phyloP scores from a whole-genome alignment of 768 basidiomycete genomes.

The Rhodotorula taiwanensis region DNA sequence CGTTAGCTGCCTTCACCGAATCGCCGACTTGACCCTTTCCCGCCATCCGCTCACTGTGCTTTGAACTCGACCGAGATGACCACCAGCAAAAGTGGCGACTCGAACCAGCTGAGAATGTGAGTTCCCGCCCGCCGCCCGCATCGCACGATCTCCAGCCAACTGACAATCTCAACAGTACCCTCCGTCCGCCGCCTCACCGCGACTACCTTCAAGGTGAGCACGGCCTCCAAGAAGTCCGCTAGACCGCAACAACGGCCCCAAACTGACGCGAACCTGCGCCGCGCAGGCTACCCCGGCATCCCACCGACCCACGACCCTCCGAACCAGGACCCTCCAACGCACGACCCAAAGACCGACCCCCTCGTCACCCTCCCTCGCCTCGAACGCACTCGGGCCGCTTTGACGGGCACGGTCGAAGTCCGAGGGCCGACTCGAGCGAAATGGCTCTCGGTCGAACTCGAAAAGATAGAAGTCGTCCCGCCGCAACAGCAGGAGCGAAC shows the following conservation, averaged over 20 bases:
- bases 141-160: too few relatives aligned
- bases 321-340: not conserved
- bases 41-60: too few relatives aligned
- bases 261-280: too few relatives aligned
- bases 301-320: conserved; percentile 48
- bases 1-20: too few relatives aligned
- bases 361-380: conserved; percentile 24
- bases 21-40: too few relatives aligned
- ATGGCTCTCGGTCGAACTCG: conserved; percentile 84
- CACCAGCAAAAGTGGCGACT: too few relatives aligned
- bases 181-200: conserved; percentile 9
- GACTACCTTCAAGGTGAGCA: conserved; percentile 18
- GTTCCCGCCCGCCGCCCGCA: not conserved
- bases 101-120: conserved; percentile 21
- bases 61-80: too few relatives aligned
- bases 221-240: not conserved
- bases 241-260: not conserved
- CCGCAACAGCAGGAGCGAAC: conserved; percentile 58
- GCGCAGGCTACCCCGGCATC: conserved; percentile 75
- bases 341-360: conserved; percentile 7
- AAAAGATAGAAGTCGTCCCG: conserved; percentile 68
- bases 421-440: conserved; percentile 54
- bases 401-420: conserved; percentile 62
- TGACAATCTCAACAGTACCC: not conserved
- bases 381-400: conserved; percentile 23